Evolutionary conservation across 345 rosid genomes (phyloP).

Genomic region (Eucalyptus decipiens): DNA sequence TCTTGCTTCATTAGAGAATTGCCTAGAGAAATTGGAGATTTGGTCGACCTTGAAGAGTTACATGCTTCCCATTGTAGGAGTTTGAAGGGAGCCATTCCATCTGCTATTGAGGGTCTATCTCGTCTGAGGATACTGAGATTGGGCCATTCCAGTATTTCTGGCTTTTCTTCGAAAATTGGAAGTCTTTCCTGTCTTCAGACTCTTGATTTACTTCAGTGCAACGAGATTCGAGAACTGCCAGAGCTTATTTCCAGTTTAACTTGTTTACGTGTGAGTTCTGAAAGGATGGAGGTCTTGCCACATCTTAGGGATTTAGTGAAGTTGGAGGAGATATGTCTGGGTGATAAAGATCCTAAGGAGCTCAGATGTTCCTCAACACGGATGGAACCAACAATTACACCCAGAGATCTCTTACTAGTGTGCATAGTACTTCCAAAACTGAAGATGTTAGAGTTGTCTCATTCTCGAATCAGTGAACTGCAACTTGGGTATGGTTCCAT

Average conservation of each 20-base stretch:
- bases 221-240: not conserved
- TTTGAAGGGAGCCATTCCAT: not conserved
- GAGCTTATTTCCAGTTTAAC: not conserved
- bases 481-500: not conserved
- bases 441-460: not conserved
- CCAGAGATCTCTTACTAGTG: not conserved
- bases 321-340: not conserved
- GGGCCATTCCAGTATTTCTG: not conserved
- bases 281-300: not conserved
- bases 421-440: not conserved
- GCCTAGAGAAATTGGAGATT: not conserved
- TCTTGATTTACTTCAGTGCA: not conserved
- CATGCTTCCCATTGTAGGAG: not conserved
- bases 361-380: fast-evolving
- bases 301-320: not conserved
- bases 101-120: not conserved
- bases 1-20: not conserved
- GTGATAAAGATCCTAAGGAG: not conserved
- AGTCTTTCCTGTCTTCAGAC: not conserved
- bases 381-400: not conserved
- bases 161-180: not conserved
- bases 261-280: not conserved
- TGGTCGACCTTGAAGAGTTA: not conserved
- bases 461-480: fast-evolving
- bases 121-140: not conserved